Conservation (phyloP, 805 yeast species). For the Wickerhamomyces ciferrii region DNA sequence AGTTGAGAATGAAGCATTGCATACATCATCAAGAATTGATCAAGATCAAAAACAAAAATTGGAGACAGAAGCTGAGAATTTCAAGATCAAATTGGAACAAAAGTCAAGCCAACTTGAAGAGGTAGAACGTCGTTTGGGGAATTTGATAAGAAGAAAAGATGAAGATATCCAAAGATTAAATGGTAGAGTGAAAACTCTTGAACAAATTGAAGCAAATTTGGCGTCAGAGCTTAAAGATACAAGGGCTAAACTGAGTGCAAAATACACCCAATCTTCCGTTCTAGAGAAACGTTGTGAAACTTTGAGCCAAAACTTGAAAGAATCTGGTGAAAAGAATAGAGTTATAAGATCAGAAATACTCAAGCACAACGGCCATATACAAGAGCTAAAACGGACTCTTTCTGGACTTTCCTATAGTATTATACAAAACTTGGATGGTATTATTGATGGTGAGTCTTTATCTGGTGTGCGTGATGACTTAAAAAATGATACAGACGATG, state of each 20-base stretch:
- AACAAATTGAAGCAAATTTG: not conserved
- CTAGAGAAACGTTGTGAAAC: slow-evolving; percentile 3
- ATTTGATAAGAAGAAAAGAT: slow-evolving; percentile 6
- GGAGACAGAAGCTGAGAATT: not conserved
- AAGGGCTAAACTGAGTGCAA: slow-evolving; percentile 9
- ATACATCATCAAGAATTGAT: not conserved
- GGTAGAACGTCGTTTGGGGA: not conserved
- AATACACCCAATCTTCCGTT: not conserved
- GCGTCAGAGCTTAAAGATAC: slow-evolving; percentile 5
- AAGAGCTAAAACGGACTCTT: slow-evolving; percentile 8
- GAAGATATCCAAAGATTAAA: slow-evolving; percentile 12
- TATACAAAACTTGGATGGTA: slow-evolving; percentile 10
- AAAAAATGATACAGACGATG: not conserved
- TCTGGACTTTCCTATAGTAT: slow-evolving; percentile 2
- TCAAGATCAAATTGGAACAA: too few relatives aligned
- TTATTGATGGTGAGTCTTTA: slow-evolving; percentile 12
- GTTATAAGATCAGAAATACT: slow-evolving; percentile 8
- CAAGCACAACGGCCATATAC: slow-evolving; percentile 4
- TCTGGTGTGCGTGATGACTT: slow-evolving; percentile 7
- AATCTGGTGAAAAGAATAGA: slow-evolving; percentile 3
- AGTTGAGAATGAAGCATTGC: too few relatives aligned
- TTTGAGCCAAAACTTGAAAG: slow-evolving; percentile 1
- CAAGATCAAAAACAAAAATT: not conserved
- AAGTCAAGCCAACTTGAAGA: not conserved
- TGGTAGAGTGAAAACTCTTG: not conserved